Conservation (phyloP, 2,329 filamentous ascomycete genomes). For the Trichoderma brevicompactum region DNA sequence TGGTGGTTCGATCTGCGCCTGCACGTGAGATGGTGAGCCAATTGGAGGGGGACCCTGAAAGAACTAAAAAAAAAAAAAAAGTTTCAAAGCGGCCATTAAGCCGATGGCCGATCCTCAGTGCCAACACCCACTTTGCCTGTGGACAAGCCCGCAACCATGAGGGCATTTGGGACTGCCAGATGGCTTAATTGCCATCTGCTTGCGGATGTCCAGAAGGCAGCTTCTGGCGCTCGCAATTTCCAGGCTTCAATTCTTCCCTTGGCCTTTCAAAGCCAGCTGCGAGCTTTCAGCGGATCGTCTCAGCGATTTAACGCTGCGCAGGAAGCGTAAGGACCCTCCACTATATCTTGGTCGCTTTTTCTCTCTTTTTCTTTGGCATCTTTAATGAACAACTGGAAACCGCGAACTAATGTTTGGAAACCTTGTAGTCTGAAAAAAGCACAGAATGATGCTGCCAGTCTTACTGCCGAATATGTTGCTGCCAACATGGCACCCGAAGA, state of each 20-base stretch:
- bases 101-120: slow-evolving; percentile 24
- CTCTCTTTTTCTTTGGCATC: neutral
- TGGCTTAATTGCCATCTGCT: slow-evolving; percentile 49
- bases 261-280: slow-evolving; percentile 35
- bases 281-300: slow-evolving; percentile 43
- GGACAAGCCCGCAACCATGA: slow-evolving; percentile 42
- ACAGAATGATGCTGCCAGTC: slow-evolving; percentile 55
- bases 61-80: slow-evolving; percentile 39
- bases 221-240: slow-evolving; percentile 37
- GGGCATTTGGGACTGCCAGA: slow-evolving; percentile 46
- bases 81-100: slow-evolving; percentile 30
- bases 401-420: slow-evolving; percentile 2
- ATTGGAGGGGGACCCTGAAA: slow-evolving; percentile 26
- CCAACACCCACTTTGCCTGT: slow-evolving; percentile 27
- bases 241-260: slow-evolving; percentile 35
- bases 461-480: slow-evolving; percentile 66
- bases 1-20: slow-evolving; percentile 24
- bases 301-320: slow-evolving; percentile 44
- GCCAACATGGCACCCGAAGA: slow-evolving; percentile 82
- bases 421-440: slow-evolving; percentile 53
- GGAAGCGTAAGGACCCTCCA: slow-evolving; percentile 45
- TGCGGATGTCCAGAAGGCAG: slow-evolving; percentile 37
- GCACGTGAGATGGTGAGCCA: slow-evolving; percentile 34
- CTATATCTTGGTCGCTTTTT: neutral
- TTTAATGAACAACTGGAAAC: neutral